Evolutionary conservation across 2,329 filamentous ascomycete species (phyloP), one percentile per base, ranked within the genome.

Genomic region (Orbilia javanica): DNA sequence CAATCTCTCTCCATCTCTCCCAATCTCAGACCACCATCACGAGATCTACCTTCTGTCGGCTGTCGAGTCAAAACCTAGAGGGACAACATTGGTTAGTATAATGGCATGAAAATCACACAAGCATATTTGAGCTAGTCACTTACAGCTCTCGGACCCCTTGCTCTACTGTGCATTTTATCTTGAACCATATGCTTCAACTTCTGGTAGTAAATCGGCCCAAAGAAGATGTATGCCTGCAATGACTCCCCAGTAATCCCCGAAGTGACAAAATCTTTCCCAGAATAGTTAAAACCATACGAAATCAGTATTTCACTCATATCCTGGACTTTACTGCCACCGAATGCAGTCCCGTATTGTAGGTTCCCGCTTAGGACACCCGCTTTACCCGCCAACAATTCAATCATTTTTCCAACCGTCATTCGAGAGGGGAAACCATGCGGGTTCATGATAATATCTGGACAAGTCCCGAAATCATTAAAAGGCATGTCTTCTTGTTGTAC

Each of bases 361-460:
- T 91, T 90, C 3, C 96, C 96, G 75, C 91, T 89, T 3, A 99
- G 85, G 1, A 99, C 90, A 11, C 94, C 93, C 0, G 96, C 96
- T 85, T 99, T 99, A 80, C 96, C 96, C 0, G 94, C 93, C 15
- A 99, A 88, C 52, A 97, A 92, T 84, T 99, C 96, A 63, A 99
- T 89, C 87, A 99, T 92, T 85, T 99, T 99, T 34, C 96, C 96
- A 79, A 99, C 96, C 67, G 96, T 99, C 96, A 99, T 99, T 84
- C 96, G 96, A 34, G 95, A 98, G 0, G 96, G 96, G 88, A 99
- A 99, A 90, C 96, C 96, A 86, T 99, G 96, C 0, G 96, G 96
- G 86, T 99, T 99, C 96, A 99, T 99, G 89, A 99, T 99, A 81
- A 99, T 97, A 84, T 99, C 96, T 0, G 96, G 96, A n/a, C 90